phyloP scores from a whole-genome alignment of 768 basidiomycete genomes.

The Amanita muscaria region DNA sequence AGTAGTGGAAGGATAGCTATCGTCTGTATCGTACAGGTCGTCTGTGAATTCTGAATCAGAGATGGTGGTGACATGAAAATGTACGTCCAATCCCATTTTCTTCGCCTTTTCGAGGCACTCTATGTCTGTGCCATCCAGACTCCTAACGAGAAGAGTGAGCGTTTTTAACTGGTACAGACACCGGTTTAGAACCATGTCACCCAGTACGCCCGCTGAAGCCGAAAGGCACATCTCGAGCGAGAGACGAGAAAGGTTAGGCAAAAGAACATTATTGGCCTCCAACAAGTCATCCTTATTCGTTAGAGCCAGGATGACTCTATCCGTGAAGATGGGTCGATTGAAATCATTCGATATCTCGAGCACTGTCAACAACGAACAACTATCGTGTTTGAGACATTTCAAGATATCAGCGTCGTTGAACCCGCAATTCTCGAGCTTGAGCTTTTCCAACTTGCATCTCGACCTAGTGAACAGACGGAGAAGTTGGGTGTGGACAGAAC shows the following conservation, averaged over 20 bases:
- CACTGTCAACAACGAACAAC: not conserved
- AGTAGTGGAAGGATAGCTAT: too few relatives aligned
- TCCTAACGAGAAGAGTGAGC: not conserved
- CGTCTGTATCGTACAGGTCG: not conserved
- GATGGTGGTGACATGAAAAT: not conserved
- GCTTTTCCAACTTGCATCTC: constrained; percentile 1
- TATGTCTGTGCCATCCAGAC: not conserved
- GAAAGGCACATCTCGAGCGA: not conserved
- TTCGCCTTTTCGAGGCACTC: not conserved
- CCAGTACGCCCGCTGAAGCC: not conserved
- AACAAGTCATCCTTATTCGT: not conserved
- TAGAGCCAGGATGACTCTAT: not conserved
- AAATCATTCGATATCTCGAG: not conserved
- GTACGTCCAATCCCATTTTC: not conserved
- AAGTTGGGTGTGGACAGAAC: not conserved
- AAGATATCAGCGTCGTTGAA: not conserved
- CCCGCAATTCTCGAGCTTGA: not conserved
- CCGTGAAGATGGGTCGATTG: not conserved
- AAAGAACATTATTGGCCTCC: not conserved
- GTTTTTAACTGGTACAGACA: not conserved
- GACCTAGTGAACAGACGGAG: too few relatives aligned
- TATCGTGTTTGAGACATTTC: not conserved
- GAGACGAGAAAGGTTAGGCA: constrained; percentile 1
- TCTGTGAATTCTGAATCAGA: not conserved
- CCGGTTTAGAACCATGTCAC: not conserved